A percentile compares a stretch with the other conserved stretches of the same genome.
These are phyloP conservation scores for Pythium plurisporium DNA, from an alignment of 352 stramenopile species.

Conservation along the genomic window DNA sequence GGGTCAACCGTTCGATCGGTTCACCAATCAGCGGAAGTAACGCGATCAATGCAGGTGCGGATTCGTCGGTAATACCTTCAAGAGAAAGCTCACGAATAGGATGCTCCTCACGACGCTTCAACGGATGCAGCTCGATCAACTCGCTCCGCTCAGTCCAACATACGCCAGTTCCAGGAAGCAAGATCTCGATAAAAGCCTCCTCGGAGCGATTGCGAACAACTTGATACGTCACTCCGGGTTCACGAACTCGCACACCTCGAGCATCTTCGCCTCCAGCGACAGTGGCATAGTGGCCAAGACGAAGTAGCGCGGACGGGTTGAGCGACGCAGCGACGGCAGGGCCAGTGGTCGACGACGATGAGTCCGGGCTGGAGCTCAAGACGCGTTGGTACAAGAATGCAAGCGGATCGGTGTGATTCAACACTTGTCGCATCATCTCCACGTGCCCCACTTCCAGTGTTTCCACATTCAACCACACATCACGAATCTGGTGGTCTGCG, in stretches of 20 bases:
- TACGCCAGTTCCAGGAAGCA: slow-evolving; percentile 12
- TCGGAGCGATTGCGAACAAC: slow-evolving; percentile 5
- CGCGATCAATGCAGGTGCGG: neutral
- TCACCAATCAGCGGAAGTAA: slow-evolving; percentile 6
- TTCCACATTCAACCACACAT: neutral
- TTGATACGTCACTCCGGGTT: slow-evolving; percentile 17
- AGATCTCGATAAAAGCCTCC: slow-evolving; percentile 15
- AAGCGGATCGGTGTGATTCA: slow-evolving; percentile 1
- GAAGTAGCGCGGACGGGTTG: slow-evolving; percentile 8
- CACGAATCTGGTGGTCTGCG: slow-evolving; percentile 7
- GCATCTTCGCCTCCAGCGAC: neutral
- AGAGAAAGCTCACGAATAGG: slow-evolving; percentile 3
- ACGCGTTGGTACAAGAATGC: slow-evolving; percentile 10
- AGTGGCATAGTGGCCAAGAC: slow-evolving; percentile 7
- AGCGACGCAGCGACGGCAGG: slow-evolving; percentile 4
- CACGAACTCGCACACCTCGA: slow-evolving; percentile 3
- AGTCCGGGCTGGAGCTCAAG: neutral
- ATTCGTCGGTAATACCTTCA: neutral
- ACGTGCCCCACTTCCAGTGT: neutral
- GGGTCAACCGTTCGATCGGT: neutral
- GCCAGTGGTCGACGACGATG: neutral
- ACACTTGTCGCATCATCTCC: slow-evolving; percentile 2
- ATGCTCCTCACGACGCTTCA: neutral
- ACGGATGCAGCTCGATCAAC: slow-evolving; percentile 6
- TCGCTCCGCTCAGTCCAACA: slow-evolving; percentile 10